These are phyloP conservation scores for Ophiostoma novo-ulmi DNA, from an alignment of 2,329 filamentous ascomycete genomes.

Conservation along the genomic window DNA sequence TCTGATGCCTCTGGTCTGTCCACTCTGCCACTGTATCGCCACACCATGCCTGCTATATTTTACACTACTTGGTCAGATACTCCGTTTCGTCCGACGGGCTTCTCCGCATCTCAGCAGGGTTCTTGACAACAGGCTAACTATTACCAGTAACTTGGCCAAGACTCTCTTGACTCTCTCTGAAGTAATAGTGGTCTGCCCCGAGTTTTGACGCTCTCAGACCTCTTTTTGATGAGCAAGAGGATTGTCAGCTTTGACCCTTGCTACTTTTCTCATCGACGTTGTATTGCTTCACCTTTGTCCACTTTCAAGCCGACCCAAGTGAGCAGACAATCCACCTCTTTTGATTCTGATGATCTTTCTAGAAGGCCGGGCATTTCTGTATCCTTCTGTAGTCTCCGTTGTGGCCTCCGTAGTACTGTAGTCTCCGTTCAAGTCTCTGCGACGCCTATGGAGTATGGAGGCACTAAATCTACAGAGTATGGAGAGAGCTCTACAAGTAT, in stretches of 20 bases:
- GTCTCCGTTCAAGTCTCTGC: neutral
- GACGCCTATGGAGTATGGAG: neutral
- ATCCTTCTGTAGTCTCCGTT: neutral
- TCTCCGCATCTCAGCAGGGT: slow-evolving; percentile 19
- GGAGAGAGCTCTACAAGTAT: neutral
- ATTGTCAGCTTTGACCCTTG: neutral
- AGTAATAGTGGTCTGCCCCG: no score
- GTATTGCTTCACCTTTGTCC: slow-evolving; percentile 10
- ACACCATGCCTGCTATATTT: neutral
- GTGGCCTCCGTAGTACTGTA: neutral
- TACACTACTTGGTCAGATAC: neutral
- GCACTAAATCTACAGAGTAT: neutral
- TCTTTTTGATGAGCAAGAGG: neutral
- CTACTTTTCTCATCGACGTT: slow-evolving; percentile 2
- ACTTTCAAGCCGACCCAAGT: slow-evolving; percentile 11
- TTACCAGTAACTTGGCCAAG: slow-evolving; percentile 15
- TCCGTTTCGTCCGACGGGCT: slow-evolving; percentile 14
- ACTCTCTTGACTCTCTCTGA: neutral
- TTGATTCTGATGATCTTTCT: neutral
- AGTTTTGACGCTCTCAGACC: neutral
- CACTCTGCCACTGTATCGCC: neutral
- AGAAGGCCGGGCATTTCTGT: slow-evolving; percentile 13
- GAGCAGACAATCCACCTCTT: neutral
- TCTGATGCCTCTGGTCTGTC: neutral
- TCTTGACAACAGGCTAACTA: neutral